Conservation (phyloP, 2,329 filamentous ascomycete species). For the Penicillium sp. region DNA sequence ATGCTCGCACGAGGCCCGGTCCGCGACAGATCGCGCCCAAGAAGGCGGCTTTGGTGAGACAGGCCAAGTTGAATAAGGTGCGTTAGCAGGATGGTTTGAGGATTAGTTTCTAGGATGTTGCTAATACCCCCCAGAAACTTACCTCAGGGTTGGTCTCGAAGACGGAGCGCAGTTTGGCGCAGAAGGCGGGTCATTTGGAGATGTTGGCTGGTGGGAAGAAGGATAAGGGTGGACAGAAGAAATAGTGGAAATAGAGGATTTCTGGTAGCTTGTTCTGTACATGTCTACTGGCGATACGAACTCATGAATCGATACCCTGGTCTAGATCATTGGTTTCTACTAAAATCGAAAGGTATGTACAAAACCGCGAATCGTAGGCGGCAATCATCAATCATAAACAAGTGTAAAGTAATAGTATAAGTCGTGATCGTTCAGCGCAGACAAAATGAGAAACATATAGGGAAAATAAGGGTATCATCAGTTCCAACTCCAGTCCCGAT, state of each 20-base stretch:
- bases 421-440: background rate
- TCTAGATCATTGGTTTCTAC: background rate
- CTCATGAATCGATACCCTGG: constrained; percentile 24
- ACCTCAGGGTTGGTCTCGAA: constrained; percentile 57
- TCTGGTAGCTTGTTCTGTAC: too few species aligned
- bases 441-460: constrained; percentile 7
- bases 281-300: constrained; percentile 8
- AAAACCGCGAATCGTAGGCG: constrained; percentile 2
- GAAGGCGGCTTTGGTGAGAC: constrained; percentile 55
- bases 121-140: constrained; percentile 53
- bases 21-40: constrained; percentile 61
- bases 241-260: constrained; percentile 13
- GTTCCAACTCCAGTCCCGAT: constrained; percentile 26
- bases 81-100: background rate
- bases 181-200: constrained; percentile 66
- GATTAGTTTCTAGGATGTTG: too few species aligned
- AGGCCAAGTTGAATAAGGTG: constrained; percentile 60
- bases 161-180: constrained; percentile 63
- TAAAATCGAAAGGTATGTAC: constrained; percentile 12
- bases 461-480: constrained; percentile 35
- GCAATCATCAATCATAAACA: constrained; percentile 26
- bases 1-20: constrained; percentile 52
- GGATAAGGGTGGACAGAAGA: constrained; percentile 40
- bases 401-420: constrained; percentile 2
- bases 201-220: constrained; percentile 63